Evolutionary conservation across 2,329 filamentous ascomycete genomes (phyloP), one percentile per base, ranked within the genome.

Genomic region (Fusarium continuum): DNA sequence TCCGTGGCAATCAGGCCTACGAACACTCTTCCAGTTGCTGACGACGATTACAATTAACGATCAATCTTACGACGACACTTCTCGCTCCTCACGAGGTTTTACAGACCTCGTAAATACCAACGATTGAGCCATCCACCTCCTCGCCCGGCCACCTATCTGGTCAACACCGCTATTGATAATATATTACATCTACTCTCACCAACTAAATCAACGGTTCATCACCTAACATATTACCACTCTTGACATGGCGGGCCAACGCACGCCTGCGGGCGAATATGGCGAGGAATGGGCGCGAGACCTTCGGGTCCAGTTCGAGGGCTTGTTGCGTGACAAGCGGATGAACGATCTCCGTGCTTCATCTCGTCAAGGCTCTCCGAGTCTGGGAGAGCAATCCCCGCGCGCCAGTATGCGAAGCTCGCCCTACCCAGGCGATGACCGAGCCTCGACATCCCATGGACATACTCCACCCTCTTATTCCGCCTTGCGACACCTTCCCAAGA

Each of bases 311-410:
- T 97, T 97, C 76, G 92, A 96, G 75, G 90, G 93, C 65, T 81
- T 96, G 59, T 83, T 98, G 73, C 90, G 91, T 75, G 92, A 91
- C 55, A 93, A 91, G 81, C 87, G 93, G 76, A 88, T 97, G 82
- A 93, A 92, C 75, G 91, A 93, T 64, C 83, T 97, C 28, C 78
- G 79, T 46, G 69, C 74, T 7, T 67, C 70, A 19, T 73, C 77
- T 23, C 88, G 90, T 70, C 85, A 88, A 67, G 80, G 83, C 51
- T 87, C 88, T 26, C 83, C 89, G 82, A 34, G 65, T 79, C 81
- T 61, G 54, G 70, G 77, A 61, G 83, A 87, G 67, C 78, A 79
- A 49, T 73, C 80, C 1, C 85, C 86, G 5, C 82, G 80, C 16
- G 74, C 78, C 55, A 81, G 83, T 68, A 75, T 83, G 7, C 75